Evolutionary conservation across 352 stramenopile genomes (phyloP), one percentile per base, ranked within the genome.

Genomic region (Phytophthora palmivora): DNA sequence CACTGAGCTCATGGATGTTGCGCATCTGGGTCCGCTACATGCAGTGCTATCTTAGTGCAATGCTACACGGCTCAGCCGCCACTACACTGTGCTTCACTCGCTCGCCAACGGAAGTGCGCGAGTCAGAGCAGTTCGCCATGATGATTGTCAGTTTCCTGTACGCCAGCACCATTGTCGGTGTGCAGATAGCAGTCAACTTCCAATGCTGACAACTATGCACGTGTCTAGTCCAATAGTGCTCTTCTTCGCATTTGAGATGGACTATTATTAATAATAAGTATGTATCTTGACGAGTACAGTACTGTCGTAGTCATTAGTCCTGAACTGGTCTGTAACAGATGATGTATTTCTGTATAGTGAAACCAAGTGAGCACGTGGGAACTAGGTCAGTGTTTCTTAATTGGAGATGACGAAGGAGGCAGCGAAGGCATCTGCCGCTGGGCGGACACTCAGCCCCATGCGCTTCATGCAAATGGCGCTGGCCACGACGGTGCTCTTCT

Each of bases 381-480:
- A n/a, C n/a, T n/a, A n/a, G n/a, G n/a, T n/a, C n/a, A n/a, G n/a
- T n/a, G n/a, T n/a, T n/a, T n/a, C n/a, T n/a, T n/a, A n/a, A n/a
- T n/a, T n/a, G n/a, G 53, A 5, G 24, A 69, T 69, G 62, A 43
- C 46, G 34, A n/a, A n/a, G n/a, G n/a, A n/a, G n/a, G 37, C 37
- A 36, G 38, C 28, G 21, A 60, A 51, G 52, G 41, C 12, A 6
- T 11, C 43, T 11, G 37, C 52, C 4, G 41, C 42, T 6, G 56
- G 54, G 10, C 28, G 50, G 41, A 64, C 42, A 36, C 14, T 84
- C 37, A 88, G 76, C 65, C 63, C 76, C 50, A 76, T 89, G 69
- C 83, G 83, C 58, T 88, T 89, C 67, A 90, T 92, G 83, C 81
- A 91, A 58, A 49, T 91, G 47, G 75, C 80, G 28, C 54, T 92